These are phyloP conservation scores for Pistacia integerrima DNA, from an alignment of 345 rosid genomes.

Conservation along the genomic window DNA sequence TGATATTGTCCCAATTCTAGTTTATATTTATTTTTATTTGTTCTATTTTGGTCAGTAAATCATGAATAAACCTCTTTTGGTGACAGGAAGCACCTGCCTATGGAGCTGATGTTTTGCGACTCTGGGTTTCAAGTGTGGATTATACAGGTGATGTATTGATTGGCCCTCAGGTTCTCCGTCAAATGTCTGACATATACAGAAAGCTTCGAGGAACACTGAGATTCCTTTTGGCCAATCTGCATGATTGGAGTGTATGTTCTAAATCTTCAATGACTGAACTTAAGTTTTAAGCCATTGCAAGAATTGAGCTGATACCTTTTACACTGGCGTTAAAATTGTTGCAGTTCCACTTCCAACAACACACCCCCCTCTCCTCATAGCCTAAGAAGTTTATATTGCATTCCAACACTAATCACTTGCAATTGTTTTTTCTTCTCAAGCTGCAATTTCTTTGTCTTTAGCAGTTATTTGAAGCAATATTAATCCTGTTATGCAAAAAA, in stretches of 20 bases:
- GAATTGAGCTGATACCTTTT: not conserved
- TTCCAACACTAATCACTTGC: not conserved
- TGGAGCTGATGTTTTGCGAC: slow-evolving; percentile 93
- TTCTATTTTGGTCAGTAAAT: slow-evolving; percentile 7
- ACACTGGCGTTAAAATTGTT: not conserved
- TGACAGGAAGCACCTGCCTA: slow-evolving; percentile 89
- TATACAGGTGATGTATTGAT: slow-evolving; percentile 83
- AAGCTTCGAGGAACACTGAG: slow-evolving; percentile 91
- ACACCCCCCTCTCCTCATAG: not conserved
- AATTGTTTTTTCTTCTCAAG: not conserved
- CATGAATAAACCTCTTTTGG: slow-evolving; percentile 26
- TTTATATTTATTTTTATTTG: not conserved
- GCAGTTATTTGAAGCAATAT: not conserved
- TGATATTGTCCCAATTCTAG: not conserved
- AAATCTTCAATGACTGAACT: slow-evolving; percentile 2
- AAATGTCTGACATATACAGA: slow-evolving; percentile 91
- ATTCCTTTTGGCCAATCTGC: slow-evolving; percentile 91
- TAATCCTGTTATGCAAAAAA: slow-evolving; percentile 8
- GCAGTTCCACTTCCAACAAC: no score
- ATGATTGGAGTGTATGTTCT: slow-evolving; percentile 84
- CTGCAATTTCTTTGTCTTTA: not conserved
- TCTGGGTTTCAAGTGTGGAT: slow-evolving; percentile 99
- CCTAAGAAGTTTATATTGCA: slow-evolving; percentile 8
- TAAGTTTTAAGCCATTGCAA: not conserved
- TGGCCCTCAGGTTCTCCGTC: slow-evolving; percentile 82